Conservation (phyloP, 305 asterid species). For the Fraxinus xanthoxyloides region DNA sequence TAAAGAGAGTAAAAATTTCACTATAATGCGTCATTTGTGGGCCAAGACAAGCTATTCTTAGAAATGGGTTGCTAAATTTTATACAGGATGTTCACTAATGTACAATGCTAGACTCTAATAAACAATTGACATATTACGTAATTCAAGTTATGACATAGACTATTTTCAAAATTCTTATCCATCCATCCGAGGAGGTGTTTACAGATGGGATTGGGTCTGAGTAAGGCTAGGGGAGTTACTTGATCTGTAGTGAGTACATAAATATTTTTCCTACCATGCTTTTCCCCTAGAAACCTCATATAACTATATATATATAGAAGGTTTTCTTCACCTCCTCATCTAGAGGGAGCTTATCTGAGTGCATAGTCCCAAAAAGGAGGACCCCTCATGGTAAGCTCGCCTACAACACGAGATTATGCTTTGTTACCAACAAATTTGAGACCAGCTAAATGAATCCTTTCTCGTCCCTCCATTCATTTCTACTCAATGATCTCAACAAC, state of each 20-base stretch:
- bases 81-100: neutral
- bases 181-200: neutral
- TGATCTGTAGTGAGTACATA: neutral
- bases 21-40: neutral
- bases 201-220: neutral
- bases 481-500: neutral
- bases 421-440: neutral
- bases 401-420: neutral
- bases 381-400: neutral
- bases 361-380: neutral
- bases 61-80: neutral
- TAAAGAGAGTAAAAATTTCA: neutral
- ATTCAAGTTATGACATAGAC: neutral
- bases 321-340: neutral
- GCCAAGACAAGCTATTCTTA: neutral
- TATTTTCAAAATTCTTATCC: neutral
- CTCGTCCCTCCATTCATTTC: neutral
- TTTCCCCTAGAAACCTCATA: neutral
- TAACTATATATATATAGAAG: neutral
- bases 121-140: neutral
- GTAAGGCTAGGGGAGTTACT: neutral
- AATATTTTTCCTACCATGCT: neutral
- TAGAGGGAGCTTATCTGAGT: neutral
- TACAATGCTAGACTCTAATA: neutral
- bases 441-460: neutral